Conservation (phyloP, 257 asterid species). For the Solanum chmielewskii region DNA sequence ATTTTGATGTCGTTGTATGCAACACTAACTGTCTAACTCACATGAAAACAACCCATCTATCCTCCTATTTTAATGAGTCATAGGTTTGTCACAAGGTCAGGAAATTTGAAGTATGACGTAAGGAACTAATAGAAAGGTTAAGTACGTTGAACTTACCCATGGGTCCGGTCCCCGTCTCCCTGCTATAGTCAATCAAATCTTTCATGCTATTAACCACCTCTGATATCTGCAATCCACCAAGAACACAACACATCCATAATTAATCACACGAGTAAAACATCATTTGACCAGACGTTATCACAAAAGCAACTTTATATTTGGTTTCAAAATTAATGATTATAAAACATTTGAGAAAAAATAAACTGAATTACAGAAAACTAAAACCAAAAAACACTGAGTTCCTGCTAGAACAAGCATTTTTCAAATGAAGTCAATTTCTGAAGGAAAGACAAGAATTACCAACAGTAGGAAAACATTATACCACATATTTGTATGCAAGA, state of each 20-base stretch:
- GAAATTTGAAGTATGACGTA: neutral
- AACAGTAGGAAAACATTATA: neutral
- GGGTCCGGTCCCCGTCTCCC: conserved; percentile 84
- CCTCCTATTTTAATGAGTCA: neutral
- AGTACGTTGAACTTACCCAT: conserved; percentile 61
- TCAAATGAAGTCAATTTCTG: neutral
- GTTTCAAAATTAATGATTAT: neutral
- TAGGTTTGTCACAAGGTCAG: neutral
- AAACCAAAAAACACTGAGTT: neutral
- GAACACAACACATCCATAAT: neutral
- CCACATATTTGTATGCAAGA: neutral
- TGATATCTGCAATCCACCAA: conserved; percentile 64
- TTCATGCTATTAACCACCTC: conserved; percentile 99
- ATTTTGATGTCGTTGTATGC: neutral
- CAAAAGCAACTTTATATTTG: neutral
- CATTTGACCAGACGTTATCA: neutral
- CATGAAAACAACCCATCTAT: neutral
- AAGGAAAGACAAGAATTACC: neutral
- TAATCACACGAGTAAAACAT: neutral
- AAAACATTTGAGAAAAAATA: neutral
- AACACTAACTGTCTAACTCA: neutral
- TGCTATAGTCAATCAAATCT: conserved; percentile 92
- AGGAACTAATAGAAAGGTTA: neutral
- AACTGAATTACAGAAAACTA: neutral
- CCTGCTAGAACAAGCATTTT: neutral